A percentile compares a stretch with the other conserved stretches of the same genome.
phyloP scores from a whole-genome alignment of 2,329 filamentous ascomycete genomes.

The Hypoxylon sp. region DNA sequence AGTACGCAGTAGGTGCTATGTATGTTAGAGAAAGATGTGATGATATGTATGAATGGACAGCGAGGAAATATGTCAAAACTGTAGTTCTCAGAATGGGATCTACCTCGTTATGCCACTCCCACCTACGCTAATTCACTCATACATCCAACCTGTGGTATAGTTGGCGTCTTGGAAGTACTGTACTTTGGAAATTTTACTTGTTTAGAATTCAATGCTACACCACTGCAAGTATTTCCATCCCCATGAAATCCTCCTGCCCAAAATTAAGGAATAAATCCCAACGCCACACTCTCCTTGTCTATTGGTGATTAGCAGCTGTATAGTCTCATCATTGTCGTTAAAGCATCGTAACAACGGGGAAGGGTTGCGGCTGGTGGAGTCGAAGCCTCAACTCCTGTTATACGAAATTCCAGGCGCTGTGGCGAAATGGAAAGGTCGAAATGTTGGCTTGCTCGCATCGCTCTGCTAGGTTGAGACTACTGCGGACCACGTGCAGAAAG shows the following conservation, averaged over 20 bases:
- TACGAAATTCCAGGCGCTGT: conserved; percentile 22
- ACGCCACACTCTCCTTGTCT: not conserved
- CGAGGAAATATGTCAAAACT: not conserved
- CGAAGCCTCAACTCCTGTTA: conserved; percentile 11
- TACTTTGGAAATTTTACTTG: not conserved
- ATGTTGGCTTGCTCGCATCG: conserved; percentile 18
- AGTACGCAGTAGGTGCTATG: not conserved
- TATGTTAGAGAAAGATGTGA: conserved; percentile 4
- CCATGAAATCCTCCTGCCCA: conserved; percentile 3
- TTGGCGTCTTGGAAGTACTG: not conserved
- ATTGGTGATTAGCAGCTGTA: not conserved
- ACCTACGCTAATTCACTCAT: not conserved
- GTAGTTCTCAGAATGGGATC: not conserved
- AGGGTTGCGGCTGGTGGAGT: conserved; percentile 6
- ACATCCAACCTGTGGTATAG: not conserved
- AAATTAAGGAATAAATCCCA: conserved; percentile 12
- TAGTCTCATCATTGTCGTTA: conserved; percentile 7
- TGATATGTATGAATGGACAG: not conserved
- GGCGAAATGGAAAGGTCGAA: conserved; percentile 23
- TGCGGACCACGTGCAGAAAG: conserved; percentile 32
- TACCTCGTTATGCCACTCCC: not conserved
- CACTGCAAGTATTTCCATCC: no score
- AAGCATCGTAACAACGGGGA: conserved; percentile 7
- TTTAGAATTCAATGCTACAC: no score
- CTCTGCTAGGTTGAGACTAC: conserved; percentile 25